Conservation (phyloP, 2,329 filamentous ascomycete genomes). For the Leptographium radiaticola region DNA sequence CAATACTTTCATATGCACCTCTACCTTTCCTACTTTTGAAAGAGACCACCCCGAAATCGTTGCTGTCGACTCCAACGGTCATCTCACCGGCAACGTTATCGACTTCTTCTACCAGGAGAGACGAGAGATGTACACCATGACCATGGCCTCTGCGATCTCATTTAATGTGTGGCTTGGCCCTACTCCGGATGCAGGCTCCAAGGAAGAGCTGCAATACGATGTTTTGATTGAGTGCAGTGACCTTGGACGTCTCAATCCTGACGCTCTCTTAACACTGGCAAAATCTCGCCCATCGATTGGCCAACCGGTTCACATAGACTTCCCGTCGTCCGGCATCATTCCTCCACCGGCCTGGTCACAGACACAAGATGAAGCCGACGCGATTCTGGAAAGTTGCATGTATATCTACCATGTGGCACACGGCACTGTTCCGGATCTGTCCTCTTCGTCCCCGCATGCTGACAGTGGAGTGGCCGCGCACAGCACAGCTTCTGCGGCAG, state of each 20-base stretch:
- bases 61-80: slow-evolving; percentile 58
- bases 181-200: slow-evolving; percentile 56
- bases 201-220: slow-evolving; percentile 56
- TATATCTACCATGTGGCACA: slow-evolving; percentile 83
- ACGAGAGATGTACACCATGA: slow-evolving; percentile 88
- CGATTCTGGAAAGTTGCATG: slow-evolving; percentile 71
- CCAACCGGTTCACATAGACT: slow-evolving; percentile 47
- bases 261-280: slow-evolving; percentile 50
- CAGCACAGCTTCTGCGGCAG: slow-evolving; percentile 41
- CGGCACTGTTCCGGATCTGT: slow-evolving; percentile 29
- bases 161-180: slow-evolving; percentile 84
- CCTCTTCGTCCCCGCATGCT: slow-evolving; percentile 18
- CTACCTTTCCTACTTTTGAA: slow-evolving; percentile 60
- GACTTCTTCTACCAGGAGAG: slow-evolving; percentile 88
- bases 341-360: slow-evolving; percentile 74
- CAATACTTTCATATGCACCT: slow-evolving; percentile 68
- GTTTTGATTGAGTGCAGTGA: slow-evolving; percentile 84
- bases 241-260: slow-evolving; percentile 60
- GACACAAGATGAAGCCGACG: slow-evolving; percentile 71
- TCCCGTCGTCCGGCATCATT: slow-evolving; percentile 90
- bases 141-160: slow-evolving; percentile 75
- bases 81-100: slow-evolving; percentile 61
- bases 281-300: slow-evolving; percentile 35
- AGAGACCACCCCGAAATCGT: slow-evolving; percentile 56
- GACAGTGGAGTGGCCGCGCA: slow-evolving; percentile 28